These are phyloP conservation scores for Fabrea salina DNA, from an alignment of 169 alveolate genomes.

Conservation along the genomic window DNA sequence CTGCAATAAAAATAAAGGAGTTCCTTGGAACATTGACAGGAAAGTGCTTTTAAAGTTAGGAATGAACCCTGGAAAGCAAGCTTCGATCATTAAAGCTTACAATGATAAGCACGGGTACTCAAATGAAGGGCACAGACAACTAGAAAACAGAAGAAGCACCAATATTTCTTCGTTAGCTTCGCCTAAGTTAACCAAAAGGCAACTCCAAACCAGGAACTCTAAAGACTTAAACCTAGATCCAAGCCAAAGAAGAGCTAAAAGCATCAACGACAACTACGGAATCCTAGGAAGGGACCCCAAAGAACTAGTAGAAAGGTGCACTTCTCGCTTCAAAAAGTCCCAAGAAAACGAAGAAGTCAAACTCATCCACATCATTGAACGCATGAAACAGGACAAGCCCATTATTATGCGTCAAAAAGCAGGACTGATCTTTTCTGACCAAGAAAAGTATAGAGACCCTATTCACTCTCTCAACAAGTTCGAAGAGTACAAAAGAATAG, in stretches of 20 bases:
- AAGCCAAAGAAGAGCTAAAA: neutral
- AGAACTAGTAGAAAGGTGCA: slow-evolving; percentile 14
- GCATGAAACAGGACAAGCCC: neutral
- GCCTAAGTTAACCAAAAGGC: too few relatives aligned
- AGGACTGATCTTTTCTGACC: neutral
- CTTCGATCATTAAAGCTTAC: slow-evolving; percentile 5
- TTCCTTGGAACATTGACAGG: slow-evolving; percentile 11
- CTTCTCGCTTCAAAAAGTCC: neutral
- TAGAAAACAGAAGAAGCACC: neutral
- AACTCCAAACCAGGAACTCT: neutral
- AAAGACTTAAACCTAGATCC: too few relatives aligned
- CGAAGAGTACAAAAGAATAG: neutral
- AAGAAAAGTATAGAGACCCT: slow-evolving; percentile 24
- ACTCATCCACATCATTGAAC: slow-evolving; percentile 9
- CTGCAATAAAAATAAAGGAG: neutral
- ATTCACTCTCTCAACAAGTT: slow-evolving; percentile 16
- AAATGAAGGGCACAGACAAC: neutral
- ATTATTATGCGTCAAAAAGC: neutral
- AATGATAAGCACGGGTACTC: neutral
- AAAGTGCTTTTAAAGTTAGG: neutral
- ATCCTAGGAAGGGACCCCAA: neutral
- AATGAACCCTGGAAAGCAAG: neutral
- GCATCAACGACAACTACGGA: neutral
- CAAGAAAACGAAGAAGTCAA: neutral
- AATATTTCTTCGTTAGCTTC: neutral